phyloP scores from a whole-genome alignment of 2,329 filamentous ascomycete genomes.

The Curvularia verruculosa region DNA sequence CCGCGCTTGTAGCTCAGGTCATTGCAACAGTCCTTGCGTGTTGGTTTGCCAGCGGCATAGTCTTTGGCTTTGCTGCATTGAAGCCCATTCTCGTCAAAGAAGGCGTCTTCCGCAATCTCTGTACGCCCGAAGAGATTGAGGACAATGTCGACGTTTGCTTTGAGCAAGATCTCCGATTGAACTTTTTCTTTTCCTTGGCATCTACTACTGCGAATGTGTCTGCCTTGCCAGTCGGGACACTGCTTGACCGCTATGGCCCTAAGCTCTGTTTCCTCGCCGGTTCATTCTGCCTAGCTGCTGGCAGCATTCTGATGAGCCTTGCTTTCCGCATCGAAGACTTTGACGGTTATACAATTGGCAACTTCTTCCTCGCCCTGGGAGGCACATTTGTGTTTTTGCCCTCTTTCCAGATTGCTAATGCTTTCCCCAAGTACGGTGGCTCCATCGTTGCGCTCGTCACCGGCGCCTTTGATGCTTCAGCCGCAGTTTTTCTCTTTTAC shows the following conservation, averaged over 20 bases:
- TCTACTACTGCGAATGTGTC: constrained; percentile 49
- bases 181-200: constrained; percentile 48
- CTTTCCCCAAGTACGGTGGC: constrained; percentile 77
- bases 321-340: constrained; percentile 45
- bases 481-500: constrained; percentile 77
- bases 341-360: constrained; percentile 68
- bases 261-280: constrained; percentile 42
- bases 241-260: constrained; percentile 49
- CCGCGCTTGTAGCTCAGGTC: constrained; percentile 39
- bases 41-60: constrained; percentile 50
- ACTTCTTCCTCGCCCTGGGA: constrained; percentile 76
- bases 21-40: constrained; percentile 45
- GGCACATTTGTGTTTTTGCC: constrained; percentile 84
- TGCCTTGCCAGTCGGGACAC: constrained; percentile 45
- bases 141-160: constrained; percentile 46
- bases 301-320: constrained; percentile 47
- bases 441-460: constrained; percentile 81
- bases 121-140: constrained; percentile 44
- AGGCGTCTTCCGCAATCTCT: constrained; percentile 47
- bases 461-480: constrained; percentile 83
- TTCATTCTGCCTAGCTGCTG: constrained; percentile 40
- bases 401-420: constrained; percentile 83
- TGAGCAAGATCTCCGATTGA: constrained; percentile 48
- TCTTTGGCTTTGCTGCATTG: constrained; percentile 50
- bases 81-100: constrained; percentile 50